These are phyloP conservation scores for Epichloe sibirici DNA, from an alignment of 2,329 filamentous ascomycete species.

Conservation along the genomic window DNA sequence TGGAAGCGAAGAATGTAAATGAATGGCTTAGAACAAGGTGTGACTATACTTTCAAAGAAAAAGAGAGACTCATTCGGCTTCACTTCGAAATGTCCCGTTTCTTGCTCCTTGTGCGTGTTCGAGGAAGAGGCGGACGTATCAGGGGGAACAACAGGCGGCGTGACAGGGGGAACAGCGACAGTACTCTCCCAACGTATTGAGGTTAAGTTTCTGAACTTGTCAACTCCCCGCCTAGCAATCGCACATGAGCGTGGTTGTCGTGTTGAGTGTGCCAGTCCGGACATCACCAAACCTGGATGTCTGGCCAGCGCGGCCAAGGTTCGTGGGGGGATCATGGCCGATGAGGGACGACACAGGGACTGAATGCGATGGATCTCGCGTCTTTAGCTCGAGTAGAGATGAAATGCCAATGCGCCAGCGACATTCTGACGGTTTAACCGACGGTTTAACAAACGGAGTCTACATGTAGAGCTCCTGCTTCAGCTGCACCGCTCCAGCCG, in stretches of 20 bases:
- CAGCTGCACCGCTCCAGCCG: background rate
- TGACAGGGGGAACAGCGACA: background rate
- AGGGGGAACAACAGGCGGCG: slow-evolving; percentile 3
- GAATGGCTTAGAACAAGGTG: background rate
- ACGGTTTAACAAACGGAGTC: background rate
- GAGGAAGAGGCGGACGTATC: slow-evolving; percentile 6
- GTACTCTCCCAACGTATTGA: slow-evolving; percentile 15
- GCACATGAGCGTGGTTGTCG: background rate
- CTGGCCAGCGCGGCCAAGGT: slow-evolving; percentile 13
- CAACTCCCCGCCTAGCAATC: background rate
- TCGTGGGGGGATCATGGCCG: slow-evolving; percentile 18
- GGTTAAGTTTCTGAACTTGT: background rate
- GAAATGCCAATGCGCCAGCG: background rate
- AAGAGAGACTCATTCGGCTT: slow-evolving; percentile 67
- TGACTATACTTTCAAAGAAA: slow-evolving; percentile 70
- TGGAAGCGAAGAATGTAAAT: too few relatives aligned
- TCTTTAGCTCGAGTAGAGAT: background rate
- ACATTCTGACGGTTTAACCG: background rate
- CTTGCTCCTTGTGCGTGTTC: slow-evolving; percentile 39
- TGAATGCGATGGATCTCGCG: background rate
- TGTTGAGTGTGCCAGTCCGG: background rate
- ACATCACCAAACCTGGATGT: background rate
- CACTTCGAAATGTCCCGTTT: slow-evolving; percentile 71
- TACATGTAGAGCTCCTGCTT: background rate
- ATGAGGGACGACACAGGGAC: background rate